Percentiles rank a stretch among this genome's conserved stretches.
Evolutionary conservation across 208 protist genomes (phyloP).

Genomic region (Endotrypanum monterogeii): DNA sequence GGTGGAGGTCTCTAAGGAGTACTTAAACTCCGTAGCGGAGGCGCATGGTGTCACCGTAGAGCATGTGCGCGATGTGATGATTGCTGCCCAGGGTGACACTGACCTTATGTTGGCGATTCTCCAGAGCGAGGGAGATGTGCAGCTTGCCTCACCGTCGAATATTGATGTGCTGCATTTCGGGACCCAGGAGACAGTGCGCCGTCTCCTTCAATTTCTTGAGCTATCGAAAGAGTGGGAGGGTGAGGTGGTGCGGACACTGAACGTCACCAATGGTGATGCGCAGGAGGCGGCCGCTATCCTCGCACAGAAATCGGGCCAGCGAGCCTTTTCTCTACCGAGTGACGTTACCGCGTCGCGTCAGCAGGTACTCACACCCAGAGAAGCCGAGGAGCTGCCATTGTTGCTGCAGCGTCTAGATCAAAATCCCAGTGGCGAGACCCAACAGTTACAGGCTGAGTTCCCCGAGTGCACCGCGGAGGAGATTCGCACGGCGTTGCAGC

Average conservation of each 20-base stretch:
- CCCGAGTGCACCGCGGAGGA: conserved; percentile 29
- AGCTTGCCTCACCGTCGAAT: conserved; percentile 17
- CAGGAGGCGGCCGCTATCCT: conserved; percentile 42
- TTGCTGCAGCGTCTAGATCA: conserved; percentile 10
- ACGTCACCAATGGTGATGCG: conserved; percentile 65
- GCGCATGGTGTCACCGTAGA: conserved; percentile 38
- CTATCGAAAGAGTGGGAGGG: conserved; percentile 49
- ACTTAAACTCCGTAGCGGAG: conserved; percentile 46
- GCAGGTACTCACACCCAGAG: conserved; percentile 11
- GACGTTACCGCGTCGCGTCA: conserved; percentile 11
- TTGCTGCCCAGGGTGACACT: conserved; percentile 59
- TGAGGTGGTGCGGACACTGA: conserved; percentile 62
- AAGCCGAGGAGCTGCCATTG: conserved; percentile 14
- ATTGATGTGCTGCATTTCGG: conserved; percentile 51
- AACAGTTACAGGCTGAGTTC: conserved; percentile 35
- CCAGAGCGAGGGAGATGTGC: conserved; percentile 45
- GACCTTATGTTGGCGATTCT: conserved; percentile 64
- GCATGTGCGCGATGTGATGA: conserved; percentile 61
- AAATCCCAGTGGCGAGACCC: background rate
- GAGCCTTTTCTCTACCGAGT: background rate
- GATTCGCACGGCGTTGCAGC: conserved; percentile 27
- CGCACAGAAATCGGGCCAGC: conserved; percentile 36
- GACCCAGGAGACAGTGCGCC: conserved; percentile 54
- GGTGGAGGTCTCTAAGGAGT: conserved; percentile 55
- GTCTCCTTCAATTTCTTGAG: conserved; percentile 56